phyloP scores from a whole-genome alignment of 345 rosid species.

The Geranium brycei region DNA sequence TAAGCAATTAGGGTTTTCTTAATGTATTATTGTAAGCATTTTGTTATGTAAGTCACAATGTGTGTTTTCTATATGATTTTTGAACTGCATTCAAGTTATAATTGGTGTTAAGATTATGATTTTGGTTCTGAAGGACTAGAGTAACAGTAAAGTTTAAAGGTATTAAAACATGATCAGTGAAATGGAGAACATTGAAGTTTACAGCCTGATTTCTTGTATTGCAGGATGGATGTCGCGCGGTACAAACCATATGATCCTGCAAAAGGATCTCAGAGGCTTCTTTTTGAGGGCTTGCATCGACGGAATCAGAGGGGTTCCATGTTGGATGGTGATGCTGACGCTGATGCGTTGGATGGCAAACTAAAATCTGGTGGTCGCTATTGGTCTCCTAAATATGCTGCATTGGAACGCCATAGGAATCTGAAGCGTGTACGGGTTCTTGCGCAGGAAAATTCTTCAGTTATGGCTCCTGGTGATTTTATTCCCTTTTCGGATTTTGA shows the following conservation, averaged over 20 bases:
- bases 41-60: neutral
- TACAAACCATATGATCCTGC: conserved; percentile 39
- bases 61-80: neutral
- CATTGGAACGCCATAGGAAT: conserved; percentile 49
- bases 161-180: neutral
- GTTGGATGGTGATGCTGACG: conserved; percentile 55
- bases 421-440: conserved; percentile 42
- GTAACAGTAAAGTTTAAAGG: neutral
- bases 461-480: conserved; percentile 28
- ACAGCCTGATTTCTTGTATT: conserved; percentile 4
- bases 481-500: conserved; percentile 44
- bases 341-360: conserved; percentile 48
- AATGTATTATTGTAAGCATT: neutral
- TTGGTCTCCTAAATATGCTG: conserved; percentile 74
- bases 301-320: conserved; percentile 21
- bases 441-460: conserved; percentile 25
- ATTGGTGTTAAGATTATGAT: too few relatives aligned
- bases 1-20: neutral
- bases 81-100: neutral
- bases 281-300: conserved; percentile 25
- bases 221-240: conserved; percentile 84
- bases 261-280: conserved; percentile 17
- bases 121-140: neutral
- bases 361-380: conserved; percentile 64
- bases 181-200: neutral